Conservation (phyloP, 2,329 filamentous ascomycete genomes). For the Arthrobotrys musiformis region DNA sequence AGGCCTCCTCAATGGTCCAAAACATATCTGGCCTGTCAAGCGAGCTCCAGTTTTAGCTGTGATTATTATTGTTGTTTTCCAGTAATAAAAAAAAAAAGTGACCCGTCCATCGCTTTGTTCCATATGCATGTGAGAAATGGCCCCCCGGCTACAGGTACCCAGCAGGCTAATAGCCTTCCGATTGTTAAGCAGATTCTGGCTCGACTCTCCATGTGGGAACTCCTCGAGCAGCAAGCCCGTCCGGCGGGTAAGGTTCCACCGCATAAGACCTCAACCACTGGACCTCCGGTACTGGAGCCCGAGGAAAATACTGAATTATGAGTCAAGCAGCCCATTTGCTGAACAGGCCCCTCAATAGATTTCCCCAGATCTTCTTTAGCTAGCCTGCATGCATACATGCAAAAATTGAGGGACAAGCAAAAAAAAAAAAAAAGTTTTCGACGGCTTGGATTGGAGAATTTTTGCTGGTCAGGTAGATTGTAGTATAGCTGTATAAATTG, state of each 20-base stretch:
- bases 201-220: conserved; percentile 36
- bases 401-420: conserved; percentile 1
- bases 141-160: conserved; percentile 14
- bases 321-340: conserved; percentile 42
- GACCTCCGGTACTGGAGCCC: conserved; percentile 44
- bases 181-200: conserved; percentile 42
- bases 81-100: conserved; percentile 5
- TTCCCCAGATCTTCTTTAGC: conserved; percentile 52
- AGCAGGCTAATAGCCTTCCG: conserved; percentile 32
- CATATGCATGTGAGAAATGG: conserved; percentile 39
- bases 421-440: conserved; percentile 36
- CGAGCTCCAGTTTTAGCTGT: conserved; percentile 15
- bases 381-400: conserved; percentile 46
- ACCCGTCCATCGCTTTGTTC: background rate
- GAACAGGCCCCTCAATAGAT: background rate
- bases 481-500: conserved; percentile 44
- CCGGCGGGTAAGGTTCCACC: conserved; percentile 54
- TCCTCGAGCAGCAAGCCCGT: conserved; percentile 37
- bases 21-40: conserved; percentile 26
- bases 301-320: conserved; percentile 32
- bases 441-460: conserved; percentile 33
- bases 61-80: background rate
- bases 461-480: conserved; percentile 2
- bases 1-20: too few relatives aligned
- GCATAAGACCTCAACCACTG: conserved; percentile 46